Evolutionary conservation across 2,329 filamentous ascomycete species (phyloP).

Genomic region (Scorias spongiosa): DNA sequence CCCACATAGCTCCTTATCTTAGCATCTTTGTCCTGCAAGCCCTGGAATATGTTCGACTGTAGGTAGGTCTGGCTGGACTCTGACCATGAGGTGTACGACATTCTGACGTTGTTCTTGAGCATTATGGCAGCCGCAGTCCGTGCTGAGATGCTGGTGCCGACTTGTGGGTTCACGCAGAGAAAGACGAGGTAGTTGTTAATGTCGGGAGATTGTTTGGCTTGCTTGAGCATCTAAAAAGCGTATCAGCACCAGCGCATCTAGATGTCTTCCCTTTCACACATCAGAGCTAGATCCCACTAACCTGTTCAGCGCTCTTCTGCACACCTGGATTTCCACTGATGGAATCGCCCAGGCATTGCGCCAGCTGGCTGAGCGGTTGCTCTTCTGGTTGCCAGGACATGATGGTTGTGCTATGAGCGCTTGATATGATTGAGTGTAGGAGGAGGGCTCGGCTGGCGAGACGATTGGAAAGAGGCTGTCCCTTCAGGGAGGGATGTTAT

Average conservation of each 20-base stretch:
- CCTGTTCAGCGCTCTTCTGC: conserved; percentile 79
- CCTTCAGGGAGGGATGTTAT: no score
- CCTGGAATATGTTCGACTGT: conserved; percentile 61
- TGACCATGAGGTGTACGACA: conserved; percentile 60
- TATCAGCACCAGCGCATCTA: background rate
- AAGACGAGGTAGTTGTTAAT: conserved; percentile 96
- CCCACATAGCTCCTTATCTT: conserved; percentile 83
- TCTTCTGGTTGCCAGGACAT: conserved; percentile 92
- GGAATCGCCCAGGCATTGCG: conserved; percentile 79
- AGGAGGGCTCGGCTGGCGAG: background rate
- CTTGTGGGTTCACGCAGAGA: conserved; percentile 58
- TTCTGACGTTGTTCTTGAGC: conserved; percentile 83
- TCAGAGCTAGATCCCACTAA: conserved; percentile 32
- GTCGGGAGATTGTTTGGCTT: conserved; percentile 77
- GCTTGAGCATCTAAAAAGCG: conserved; percentile 62
- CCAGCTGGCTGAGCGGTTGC: conserved; percentile 78
- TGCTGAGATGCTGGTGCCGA: conserved; percentile 47
- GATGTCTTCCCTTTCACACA: background rate
- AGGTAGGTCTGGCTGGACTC: conserved; percentile 60
- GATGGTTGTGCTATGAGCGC: conserved; percentile 12
- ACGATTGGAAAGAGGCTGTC: background rate
- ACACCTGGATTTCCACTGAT: conserved; percentile 68
- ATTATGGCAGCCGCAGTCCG: conserved; percentile 82
- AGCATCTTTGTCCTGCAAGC: conserved; percentile 63
- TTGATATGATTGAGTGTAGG: background rate